A percentile compares a stretch with the other conserved stretches of the same genome.
phyloP scores from a whole-genome alignment of 192 early-diverging fungal genomes.

The Entomortierella beljakovae region DNA sequence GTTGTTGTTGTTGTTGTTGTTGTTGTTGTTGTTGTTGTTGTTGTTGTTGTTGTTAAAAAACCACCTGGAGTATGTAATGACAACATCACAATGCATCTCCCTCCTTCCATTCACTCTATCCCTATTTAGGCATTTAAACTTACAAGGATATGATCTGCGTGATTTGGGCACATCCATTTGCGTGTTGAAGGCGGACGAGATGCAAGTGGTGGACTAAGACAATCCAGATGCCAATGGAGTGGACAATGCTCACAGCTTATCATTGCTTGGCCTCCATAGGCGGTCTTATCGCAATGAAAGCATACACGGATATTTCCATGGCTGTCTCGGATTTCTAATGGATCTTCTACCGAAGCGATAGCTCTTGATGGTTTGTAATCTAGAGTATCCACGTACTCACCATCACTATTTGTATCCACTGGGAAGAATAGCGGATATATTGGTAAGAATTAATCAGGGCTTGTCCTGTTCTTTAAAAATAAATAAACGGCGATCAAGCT shows the following conservation, averaged over 20 bases:
- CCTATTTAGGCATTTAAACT: neutral
- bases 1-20: no score
- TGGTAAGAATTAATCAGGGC: no score
- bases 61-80: neutral
- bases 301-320: slow-evolving; percentile 54
- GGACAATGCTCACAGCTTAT: slow-evolving; percentile 65
- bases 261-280: slow-evolving; percentile 47
- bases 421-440: neutral
- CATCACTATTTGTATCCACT: slow-evolving; percentile 57
- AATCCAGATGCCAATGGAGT: slow-evolving; percentile 67
- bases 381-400: slow-evolving; percentile 55
- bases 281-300: slow-evolving; percentile 57
- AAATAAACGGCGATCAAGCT: no score
- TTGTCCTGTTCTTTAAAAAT: no score
- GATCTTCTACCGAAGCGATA: slow-evolving; percentile 18
- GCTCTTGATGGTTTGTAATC: slow-evolving; percentile 38
- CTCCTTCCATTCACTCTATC: no score
- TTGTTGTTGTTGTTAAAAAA: neutral
- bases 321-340: slow-evolving; percentile 46
- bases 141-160: slow-evolving; percentile 59
- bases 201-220: slow-evolving; percentile 62
- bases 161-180: slow-evolving; percentile 71
- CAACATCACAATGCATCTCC: no score
- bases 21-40: no score
- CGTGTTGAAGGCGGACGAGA: slow-evolving; percentile 54